phyloP scores from a whole-genome alignment of 352 stramenopile genomes.

The Globisporangium acanthophoron region DNA sequence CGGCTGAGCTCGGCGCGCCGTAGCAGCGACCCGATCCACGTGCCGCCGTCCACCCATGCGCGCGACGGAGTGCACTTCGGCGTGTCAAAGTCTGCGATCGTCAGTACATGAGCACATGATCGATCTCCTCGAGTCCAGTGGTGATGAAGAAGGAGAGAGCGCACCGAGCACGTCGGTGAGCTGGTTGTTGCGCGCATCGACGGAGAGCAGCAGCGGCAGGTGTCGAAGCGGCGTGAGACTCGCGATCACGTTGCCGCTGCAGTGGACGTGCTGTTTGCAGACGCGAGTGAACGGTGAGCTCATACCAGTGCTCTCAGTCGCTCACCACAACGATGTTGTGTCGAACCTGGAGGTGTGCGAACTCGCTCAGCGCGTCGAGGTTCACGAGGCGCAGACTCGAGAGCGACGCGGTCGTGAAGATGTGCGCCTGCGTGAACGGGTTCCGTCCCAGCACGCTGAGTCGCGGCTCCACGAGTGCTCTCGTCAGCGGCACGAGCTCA shows the following conservation, averaged over 20 bases:
- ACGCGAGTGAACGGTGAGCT: neutral
- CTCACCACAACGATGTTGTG: no score
- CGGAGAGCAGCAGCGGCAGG: constrained; percentile 43
- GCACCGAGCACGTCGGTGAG: constrained; percentile 43
- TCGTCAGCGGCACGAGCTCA: constrained; percentile 21
- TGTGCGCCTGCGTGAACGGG: constrained; percentile 53
- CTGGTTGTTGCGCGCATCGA: constrained; percentile 57
- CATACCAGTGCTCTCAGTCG: neutral
- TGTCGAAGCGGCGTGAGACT: constrained; percentile 40
- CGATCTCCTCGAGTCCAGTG: neutral
- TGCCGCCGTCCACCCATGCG: constrained; percentile 48
- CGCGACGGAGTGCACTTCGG: constrained; percentile 43
- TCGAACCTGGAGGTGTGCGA: constrained; percentile 57
- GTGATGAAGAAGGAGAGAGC: neutral
- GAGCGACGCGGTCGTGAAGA: constrained; percentile 58
- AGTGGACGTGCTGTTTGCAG: constrained; percentile 43
- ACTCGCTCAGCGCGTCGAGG: constrained; percentile 36
- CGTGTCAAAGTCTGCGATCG: constrained; percentile 44
- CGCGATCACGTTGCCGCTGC: constrained; percentile 40
- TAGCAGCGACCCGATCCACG: constrained; percentile 63
- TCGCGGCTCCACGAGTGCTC: constrained; percentile 25
- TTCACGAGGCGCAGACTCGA: constrained; percentile 29
- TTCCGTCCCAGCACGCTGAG: constrained; percentile 54
- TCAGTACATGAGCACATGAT: neutral
- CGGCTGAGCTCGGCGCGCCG: constrained; percentile 40